A percentile compares a stretch with the other conserved stretches of the same genome.
These are phyloP conservation scores for Rhodotorula paludigena DNA, from an alignment of 768 basidiomycete genomes.

Conservation along the genomic window DNA sequence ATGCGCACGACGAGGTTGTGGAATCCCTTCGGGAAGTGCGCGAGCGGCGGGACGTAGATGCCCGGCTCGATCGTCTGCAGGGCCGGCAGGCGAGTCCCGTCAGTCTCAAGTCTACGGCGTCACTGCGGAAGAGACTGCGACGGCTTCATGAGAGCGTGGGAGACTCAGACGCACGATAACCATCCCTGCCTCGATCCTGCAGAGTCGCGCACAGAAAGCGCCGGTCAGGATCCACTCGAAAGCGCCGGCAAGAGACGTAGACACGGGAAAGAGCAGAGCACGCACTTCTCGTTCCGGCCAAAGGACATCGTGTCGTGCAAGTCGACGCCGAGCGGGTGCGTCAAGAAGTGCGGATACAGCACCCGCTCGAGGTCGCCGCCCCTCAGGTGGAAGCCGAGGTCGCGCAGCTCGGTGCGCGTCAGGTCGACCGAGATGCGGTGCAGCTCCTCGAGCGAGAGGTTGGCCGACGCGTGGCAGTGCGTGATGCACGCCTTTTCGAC, in stretches of 20 bases:
- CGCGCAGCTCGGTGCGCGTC: conserved; percentile 66
- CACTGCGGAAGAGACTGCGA: background rate
- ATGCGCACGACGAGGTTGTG: conserved; percentile 89
- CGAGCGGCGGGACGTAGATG: conserved; percentile 76
- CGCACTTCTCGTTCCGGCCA: conserved; percentile 46
- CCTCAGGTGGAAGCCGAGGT: conserved; percentile 57
- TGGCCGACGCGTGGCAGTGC: conserved; percentile 50
- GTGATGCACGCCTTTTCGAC: conserved; percentile 48
- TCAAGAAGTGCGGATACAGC: conserved; percentile 87
- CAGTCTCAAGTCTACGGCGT: conserved; percentile 44
- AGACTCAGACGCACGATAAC: conserved; percentile 51
- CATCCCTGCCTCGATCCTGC: conserved; percentile 69
- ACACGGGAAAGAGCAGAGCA: conserved; percentile 16
- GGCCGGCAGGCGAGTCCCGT: conserved; percentile 19
- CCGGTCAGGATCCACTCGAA: background rate
- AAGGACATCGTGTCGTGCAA: conserved; percentile 69
- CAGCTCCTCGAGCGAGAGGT: conserved; percentile 65
- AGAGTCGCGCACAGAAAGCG: conserved; percentile 10
- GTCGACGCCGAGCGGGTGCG: conserved; percentile 91
- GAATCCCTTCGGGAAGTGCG: conserved; percentile 76
- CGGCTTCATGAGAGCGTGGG: background rate
- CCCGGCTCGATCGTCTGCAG: conserved; percentile 51
- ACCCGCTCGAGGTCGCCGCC: conserved; percentile 56
- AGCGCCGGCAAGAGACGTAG: background rate
- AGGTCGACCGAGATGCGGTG: conserved; percentile 67